Evolutionary conservation across 139 green algal species (phyloP), one percentile per base, ranked within the genome.

Genomic region (Closterium sp.): DNA sequence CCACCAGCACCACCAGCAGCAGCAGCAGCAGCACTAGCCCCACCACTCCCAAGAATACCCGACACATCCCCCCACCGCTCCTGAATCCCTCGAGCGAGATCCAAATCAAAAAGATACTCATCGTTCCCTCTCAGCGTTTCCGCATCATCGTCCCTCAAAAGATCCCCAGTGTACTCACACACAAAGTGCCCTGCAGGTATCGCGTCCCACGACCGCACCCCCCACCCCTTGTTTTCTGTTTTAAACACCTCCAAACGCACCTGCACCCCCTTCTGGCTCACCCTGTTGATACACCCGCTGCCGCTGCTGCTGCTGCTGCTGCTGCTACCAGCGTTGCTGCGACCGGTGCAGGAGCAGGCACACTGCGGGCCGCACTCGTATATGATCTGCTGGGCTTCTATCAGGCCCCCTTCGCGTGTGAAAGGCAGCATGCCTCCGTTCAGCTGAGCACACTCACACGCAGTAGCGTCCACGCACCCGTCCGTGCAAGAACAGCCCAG

Each of bases 51-150:
- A 73, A 73, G 50, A 27, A 73, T 73, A 4, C 50, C 50, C 50
- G 50, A 73, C 13, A 73, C 50, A 22, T 73, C 50, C 1, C 91
- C 88, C 91, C 91, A 94, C 1, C 91, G 88, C n/a, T 92, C 50
- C 30, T 87, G 28, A 21, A 85, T 89, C 2, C 32, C 88, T 87
- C 85, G 93, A 19, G 62, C 30, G 30, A 88, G 24, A 38, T 95
- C 92, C 29, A 95, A 89, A 73, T 95, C 87, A n/a, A 95, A 95
- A 11, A 95, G 31, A 85, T 95, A 95, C 79, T 95, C 92, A 34
- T 95, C 92, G 29, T 31, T 24, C n/a, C 91, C 91, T 22, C 73
- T 30, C 31, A 94, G 86, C n/a, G 88, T 10, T 10, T 93, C 91
- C 7, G 31, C 89, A 24, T 42, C 92, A 9, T 95, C 92, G 17